Evolutionary conservation across 768 basidiomycete species (phyloP).

Genomic region (Wakefieldia striispora): DNA sequence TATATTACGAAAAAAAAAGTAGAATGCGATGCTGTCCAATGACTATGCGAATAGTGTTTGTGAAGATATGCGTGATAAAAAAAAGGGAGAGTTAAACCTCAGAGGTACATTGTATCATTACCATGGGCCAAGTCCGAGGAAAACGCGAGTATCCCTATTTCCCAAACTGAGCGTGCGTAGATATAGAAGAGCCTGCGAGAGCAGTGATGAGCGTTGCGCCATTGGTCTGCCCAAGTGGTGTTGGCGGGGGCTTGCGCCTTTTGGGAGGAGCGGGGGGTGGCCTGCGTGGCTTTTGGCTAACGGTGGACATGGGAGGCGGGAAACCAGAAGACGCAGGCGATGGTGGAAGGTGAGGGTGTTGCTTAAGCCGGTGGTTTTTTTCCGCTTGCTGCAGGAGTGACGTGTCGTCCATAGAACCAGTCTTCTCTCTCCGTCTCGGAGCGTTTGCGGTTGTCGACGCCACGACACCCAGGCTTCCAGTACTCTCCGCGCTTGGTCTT

Average conservation of each 20-base stretch:
- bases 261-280: constrained; percentile 69
- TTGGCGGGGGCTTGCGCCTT: constrained; percentile 69
- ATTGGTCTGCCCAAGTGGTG: constrained; percentile 51
- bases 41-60: constrained; percentile 17
- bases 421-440: constrained; percentile 25
- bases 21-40: constrained; percentile 23
- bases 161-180: constrained; percentile 17
- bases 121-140: constrained; percentile 2
- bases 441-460: constrained; percentile 22
- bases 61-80: constrained; percentile 13
- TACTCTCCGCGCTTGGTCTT: constrained; percentile 41
- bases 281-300: constrained; percentile 36
- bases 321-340: constrained; percentile 20
- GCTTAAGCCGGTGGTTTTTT: constrained; percentile 17
- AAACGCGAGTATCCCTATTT: constrained; percentile 10
- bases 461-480: constrained; percentile 29
- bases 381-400: constrained; percentile 18
- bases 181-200: constrained; percentile 43
- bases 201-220: constrained; percentile 58
- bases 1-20: constrained; percentile 15
- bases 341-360: constrained; percentile 12
- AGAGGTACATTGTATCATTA: constrained; percentile 4
- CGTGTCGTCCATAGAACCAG: constrained; percentile 27
- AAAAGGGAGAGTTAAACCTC: background rate
- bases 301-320: constrained; percentile 14